Evolutionary conservation across 768 basidiomycete species (phyloP).

Genomic region (Strobilomyces echinocephalus): DNA sequence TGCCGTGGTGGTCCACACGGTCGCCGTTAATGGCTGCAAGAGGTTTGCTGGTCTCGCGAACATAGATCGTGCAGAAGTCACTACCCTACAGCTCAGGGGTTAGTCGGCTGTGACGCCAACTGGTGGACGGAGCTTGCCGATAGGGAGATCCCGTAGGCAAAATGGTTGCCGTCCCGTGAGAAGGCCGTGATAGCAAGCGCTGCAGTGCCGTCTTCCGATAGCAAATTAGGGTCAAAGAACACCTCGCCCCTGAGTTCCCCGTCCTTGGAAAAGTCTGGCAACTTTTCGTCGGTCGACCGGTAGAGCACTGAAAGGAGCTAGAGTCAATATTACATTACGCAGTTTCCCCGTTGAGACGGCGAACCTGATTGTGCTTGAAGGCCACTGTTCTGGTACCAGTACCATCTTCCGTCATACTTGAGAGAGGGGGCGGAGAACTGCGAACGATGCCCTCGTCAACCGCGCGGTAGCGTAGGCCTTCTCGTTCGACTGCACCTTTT

Average conservation of each 20-base stretch:
- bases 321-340: neutral
- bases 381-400: constrained; percentile 78
- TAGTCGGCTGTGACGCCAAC: constrained; percentile 1
- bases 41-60: constrained; percentile 59
- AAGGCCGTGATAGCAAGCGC: constrained; percentile 56
- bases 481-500: constrained; percentile 33
- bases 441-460: constrained; percentile 1
- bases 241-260: constrained; percentile 53
- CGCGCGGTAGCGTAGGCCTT: neutral
- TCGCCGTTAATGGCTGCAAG: constrained; percentile 40
- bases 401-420: constrained; percentile 68
- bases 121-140: constrained; percentile 43
- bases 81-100: constrained; percentile 48
- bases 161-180: constrained; percentile 63
- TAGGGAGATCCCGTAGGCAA: constrained; percentile 70
- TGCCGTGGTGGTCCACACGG: constrained; percentile 41
- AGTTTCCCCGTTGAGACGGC: neutral
- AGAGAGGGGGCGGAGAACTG: constrained; percentile 63
- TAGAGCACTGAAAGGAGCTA: constrained; percentile 45
- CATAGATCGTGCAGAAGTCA: constrained; percentile 65
- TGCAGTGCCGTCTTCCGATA: constrained; percentile 69
- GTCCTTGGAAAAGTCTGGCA: constrained; percentile 51
- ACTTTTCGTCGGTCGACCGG: constrained; percentile 47
- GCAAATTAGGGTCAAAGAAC: constrained; percentile 77
- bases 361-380: constrained; percentile 59